Evolutionary conservation across 1,139 yeast species (phyloP).

Genomic region (Debaryomycetaceae sp.): DNA sequence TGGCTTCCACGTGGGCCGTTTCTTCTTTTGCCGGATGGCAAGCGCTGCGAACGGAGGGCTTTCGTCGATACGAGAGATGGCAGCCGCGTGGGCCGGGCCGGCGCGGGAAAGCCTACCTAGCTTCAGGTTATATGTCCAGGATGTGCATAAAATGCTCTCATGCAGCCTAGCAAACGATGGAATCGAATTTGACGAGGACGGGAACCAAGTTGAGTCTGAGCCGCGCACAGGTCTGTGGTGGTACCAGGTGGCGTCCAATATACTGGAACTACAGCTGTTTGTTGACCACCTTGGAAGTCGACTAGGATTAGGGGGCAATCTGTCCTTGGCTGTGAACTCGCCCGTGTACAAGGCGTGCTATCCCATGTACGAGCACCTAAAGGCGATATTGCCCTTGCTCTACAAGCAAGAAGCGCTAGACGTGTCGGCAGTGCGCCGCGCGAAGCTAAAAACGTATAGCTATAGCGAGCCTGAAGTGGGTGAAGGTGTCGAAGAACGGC

Average conservation of each 20-base stretch:
- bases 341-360: conserved; percentile 17
- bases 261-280: conserved; percentile 21
- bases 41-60: conserved; percentile 30
- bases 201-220: conserved; percentile 14
- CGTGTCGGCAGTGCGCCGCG: conserved; percentile 5
- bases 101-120: conserved; percentile 18
- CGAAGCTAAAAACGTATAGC: conserved; percentile 8
- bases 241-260: conserved; percentile 35
- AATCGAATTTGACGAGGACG: conserved; percentile 23
- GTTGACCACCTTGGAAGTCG: conserved; percentile 14
- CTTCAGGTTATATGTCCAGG: conserved; percentile 43
- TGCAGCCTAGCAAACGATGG: conserved; percentile 21
- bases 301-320: conserved; percentile 9
- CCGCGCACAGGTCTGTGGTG: conserved; percentile 13
- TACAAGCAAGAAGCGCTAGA: conserved; percentile 9
- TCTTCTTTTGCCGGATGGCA: conserved; percentile 34
- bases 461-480: conserved; percentile 6
- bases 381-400: conserved; percentile 13
- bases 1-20: conserved; percentile 36
- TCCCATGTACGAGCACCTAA: conserved; percentile 17
- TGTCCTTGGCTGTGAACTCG: conserved; percentile 9
- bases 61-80: conserved; percentile 24
- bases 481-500: conserved; percentile 6
- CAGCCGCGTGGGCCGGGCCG: conserved; percentile 10
- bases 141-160: conserved; percentile 26